Percentiles rank a stretch among this genome's conserved stretches.
Evolutionary conservation across 2,329 filamentous ascomycete genomes (phyloP).

Genomic region (Ceratocystis albifundus): DNA sequence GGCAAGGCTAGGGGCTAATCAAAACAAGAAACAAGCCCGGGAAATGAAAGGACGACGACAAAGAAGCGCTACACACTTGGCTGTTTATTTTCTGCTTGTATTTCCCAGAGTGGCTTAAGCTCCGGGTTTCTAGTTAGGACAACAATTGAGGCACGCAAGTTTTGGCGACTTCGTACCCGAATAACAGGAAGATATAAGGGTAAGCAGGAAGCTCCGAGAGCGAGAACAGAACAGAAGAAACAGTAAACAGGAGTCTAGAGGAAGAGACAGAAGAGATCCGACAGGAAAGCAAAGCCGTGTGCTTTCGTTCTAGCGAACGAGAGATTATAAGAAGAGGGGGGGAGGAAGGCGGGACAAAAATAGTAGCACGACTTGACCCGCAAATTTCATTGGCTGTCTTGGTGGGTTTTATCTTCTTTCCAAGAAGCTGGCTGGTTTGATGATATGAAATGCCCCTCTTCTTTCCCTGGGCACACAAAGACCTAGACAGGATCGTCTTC

Average conservation of each 20-base stretch:
- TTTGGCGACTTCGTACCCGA: constrained; percentile 5
- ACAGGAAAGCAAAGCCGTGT: not conserved
- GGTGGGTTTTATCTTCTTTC: not conserved
- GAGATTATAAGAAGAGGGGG: constrained; percentile 5
- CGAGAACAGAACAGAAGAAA: not conserved
- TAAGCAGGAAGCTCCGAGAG: not conserved
- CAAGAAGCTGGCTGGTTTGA: not conserved
- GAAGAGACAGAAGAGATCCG: not conserved
- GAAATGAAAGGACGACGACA: constrained; percentile 10
- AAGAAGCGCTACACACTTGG: constrained; percentile 9
- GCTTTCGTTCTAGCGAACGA: not conserved
- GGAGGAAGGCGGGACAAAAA: not conserved
- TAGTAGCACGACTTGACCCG: not conserved
- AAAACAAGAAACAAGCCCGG: constrained; percentile 9
- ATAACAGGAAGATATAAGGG: constrained; percentile 7
- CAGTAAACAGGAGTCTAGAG: not conserved
- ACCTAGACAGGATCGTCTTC: not conserved
- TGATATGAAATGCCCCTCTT: not conserved
- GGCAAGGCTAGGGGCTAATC: not conserved
- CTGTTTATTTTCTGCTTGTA: constrained; percentile 2
- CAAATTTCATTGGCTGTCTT: constrained; percentile 2
- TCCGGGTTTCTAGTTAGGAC: not conserved
- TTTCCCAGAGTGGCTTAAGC: constrained; percentile 5
- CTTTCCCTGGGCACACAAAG: not conserved
- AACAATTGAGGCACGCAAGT: constrained; percentile 3